Percentiles rank a stretch among this genome's conserved stretches.
phyloP scores from a whole-genome alignment of 225 moss, liverwort and hornwort genomes.

The Thuidium tamariscinum region DNA sequence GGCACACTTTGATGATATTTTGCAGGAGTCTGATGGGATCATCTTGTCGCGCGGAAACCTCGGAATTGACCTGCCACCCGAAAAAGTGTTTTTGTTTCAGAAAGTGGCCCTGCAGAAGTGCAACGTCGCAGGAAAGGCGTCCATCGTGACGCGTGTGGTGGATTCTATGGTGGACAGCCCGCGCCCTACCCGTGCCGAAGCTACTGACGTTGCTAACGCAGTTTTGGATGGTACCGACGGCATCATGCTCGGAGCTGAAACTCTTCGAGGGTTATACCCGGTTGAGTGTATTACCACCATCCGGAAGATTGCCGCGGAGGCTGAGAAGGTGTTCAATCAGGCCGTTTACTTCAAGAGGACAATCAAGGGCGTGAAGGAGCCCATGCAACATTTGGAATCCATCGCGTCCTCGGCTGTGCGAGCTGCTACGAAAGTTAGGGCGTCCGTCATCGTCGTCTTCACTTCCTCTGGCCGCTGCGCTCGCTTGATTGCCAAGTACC shows the following conservation, averaged over 20 bases:
- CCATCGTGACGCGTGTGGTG: conserved; percentile 83
- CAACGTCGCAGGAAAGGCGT: conserved; percentile 80
- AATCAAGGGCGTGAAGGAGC: conserved; percentile 63
- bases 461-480: conserved; percentile 60
- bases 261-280: conserved; percentile 71
- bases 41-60: conserved; percentile 87
- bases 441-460: conserved; percentile 66
- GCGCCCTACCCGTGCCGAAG: conserved; percentile 88
- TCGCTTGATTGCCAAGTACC: conserved; percentile 50
- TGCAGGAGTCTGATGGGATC: conserved; percentile 76
- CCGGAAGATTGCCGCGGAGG: conserved; percentile 82
- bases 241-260: conserved; percentile 83
- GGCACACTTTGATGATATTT: conserved; percentile 75
- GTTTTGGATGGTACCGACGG: conserved; percentile 89
- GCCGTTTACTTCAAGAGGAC: conserved; percentile 76
- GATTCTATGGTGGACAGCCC: conserved; percentile 94
- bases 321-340: conserved; percentile 95
- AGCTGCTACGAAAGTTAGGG: conserved; percentile 42
- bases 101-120: conserved; percentile 84
- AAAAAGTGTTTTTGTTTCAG: conserved; percentile 89
- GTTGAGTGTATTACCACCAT: conserved; percentile 76
- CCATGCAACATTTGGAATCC: conserved; percentile 86
- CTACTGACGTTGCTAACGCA: conserved; percentile 88
- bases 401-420: conserved; percentile 90
- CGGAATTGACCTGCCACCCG: conserved; percentile 82